A percentile compares a stretch with the other conserved stretches of the same genome.
These are phyloP conservation scores for Candida krabiensis DNA, from an alignment of 805 yeast genomes.

Conservation along the genomic window DNA sequence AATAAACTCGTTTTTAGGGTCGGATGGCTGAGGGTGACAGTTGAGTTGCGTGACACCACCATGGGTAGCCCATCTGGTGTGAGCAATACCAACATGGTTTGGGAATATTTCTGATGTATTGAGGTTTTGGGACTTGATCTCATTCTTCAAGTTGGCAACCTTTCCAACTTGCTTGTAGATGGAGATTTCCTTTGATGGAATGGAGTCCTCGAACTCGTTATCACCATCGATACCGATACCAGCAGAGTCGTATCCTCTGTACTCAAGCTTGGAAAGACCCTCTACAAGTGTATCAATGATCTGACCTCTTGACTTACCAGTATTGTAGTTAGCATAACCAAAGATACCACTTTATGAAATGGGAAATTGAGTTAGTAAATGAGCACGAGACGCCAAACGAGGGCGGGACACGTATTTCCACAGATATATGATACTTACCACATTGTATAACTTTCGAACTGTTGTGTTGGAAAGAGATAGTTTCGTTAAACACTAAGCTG, in stretches of 20 bases:
- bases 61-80: conserved; percentile 99
- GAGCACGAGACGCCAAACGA: too few species aligned
- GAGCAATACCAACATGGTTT: conserved; percentile 95
- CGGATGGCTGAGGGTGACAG: conserved; percentile 97
- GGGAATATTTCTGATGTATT: conserved; percentile 66
- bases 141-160: conserved; percentile 74
- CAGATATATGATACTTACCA: background rate
- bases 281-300: conserved; percentile 86
- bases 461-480: too few species aligned
- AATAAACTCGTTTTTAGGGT: conserved; percentile 75
- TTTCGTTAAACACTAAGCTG: too few species aligned
- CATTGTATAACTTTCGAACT: too few species aligned
- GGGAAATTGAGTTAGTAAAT: too few species aligned
- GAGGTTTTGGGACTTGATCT: conserved; percentile 50
- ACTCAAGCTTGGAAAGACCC: conserved; percentile 83
- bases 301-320: conserved; percentile 89
- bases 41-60: conserved; percentile 85
- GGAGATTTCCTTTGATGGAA: conserved; percentile 57
- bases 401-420: too few species aligned
- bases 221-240: conserved; percentile 97
- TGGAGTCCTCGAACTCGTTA: conserved; percentile 35
- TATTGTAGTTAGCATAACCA: conserved; percentile 95
- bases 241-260: conserved; percentile 97
- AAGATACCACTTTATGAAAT: conserved; percentile 85
- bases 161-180: conserved; percentile 89